Base-by-base conservation (phyloP, 345 rosid species). In the Dimocarpus longan region DNA sequence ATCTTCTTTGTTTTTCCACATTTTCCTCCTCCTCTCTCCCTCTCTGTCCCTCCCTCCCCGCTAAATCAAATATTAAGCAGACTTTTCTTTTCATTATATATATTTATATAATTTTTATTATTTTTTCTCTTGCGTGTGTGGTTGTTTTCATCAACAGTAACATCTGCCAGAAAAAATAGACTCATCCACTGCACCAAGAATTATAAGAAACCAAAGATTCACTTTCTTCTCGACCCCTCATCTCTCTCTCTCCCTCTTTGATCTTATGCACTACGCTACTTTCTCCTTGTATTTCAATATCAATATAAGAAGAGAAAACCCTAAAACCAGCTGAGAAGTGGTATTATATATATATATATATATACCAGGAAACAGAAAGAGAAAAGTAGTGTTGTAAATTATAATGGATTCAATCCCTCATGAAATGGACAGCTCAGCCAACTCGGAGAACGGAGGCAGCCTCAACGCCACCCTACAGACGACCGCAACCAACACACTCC, bases 321-420 rank as follows among this genome's bases (percentile, higher is more conserved):
- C 82, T 75, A 70, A 54, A 44, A 32, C 37, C 37, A 52, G 63
- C 60, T 50, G 56, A 50, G 56, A 13, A 50, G 56, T 50, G 13
- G 37, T 32, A 32, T 32, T 32, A 32, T 32, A 32, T 32, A 32
- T 32, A 1, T 32, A 1, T 32, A 32, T 32, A 32, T 32, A 32
- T 32, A 32, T 32, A 32, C 37, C 37, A 32, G 2, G 37, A 32
- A 32, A 32, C 4, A 32, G 37, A 11, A 46, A 60, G 28, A 60
- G 65, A 0, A 60, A 60, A 21, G 59, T 16, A 32, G 59, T 54
- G n/a, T 32, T 32, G 37, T 32, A 32, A 32, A 4, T 10, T 10
- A 37, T 48, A 62, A 82, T 71, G 82, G 85, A 79, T 71, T 75
- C 85, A 71, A n/a, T 82, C 79, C 66, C 28, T 50, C 65, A 60